Percentiles rank a stretch among this genome's conserved stretches.
phyloP scores from a whole-genome alignment of 2,329 filamentous ascomycete species.

The Aspergillus vadensis region DNA sequence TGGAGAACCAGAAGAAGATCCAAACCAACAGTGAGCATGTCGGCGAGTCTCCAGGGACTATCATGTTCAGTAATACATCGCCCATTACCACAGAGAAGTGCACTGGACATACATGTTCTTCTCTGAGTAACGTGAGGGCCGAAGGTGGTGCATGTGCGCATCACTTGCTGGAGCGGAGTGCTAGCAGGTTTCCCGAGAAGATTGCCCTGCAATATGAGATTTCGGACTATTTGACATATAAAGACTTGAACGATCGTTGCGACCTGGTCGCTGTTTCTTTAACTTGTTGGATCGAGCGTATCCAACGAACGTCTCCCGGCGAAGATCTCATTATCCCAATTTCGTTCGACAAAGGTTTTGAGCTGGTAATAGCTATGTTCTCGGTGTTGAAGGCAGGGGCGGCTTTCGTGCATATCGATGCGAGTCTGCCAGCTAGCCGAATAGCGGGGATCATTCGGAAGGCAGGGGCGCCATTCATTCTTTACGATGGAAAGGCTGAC shows the following conservation, averaged over 20 bases:
- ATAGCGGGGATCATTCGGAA: not conserved
- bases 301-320: accelerated
- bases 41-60: too few relatives aligned
- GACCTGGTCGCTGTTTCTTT: not conserved
- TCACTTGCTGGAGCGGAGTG: not conserved
- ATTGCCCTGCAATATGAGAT: not conserved
- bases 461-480: not conserved
- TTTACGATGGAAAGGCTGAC: not conserved
- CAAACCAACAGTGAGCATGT: not conserved
- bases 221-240: not conserved
- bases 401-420: conserved; percentile 3
- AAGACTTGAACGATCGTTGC: not conserved
- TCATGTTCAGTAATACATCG: not conserved
- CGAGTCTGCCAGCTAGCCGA: not conserved
- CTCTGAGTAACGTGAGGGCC: too few relatives aligned
- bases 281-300: not conserved
- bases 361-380: conserved; percentile 11
- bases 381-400: not conserved
- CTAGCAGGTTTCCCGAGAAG: not conserved
- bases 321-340: not conserved
- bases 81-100: not conserved
- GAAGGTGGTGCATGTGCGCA: not conserved
- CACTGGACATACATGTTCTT: too few relatives aligned
- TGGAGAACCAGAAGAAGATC: not conserved
- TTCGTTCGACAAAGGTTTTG: not conserved